Base-by-base conservation (phyloP, 2,329 filamentous ascomycete species). In the Bretziella fagacearum region DNA sequence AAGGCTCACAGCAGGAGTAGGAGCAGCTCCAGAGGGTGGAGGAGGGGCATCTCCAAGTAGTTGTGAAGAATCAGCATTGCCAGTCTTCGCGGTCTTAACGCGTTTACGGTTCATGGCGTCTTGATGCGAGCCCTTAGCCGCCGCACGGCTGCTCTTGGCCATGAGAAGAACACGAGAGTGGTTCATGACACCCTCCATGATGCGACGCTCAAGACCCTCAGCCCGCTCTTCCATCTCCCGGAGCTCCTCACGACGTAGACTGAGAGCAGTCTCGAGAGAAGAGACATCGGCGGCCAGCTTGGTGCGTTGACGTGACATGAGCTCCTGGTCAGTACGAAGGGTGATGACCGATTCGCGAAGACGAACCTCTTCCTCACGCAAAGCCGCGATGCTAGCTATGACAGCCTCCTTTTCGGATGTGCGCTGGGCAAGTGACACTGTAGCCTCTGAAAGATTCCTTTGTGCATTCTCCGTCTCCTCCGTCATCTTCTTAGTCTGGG, bases 121-220 rank as follows among this genome's bases (percentile, higher is more conserved):
- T 4, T 62, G 62, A 15, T 20, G 15, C 8, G 67, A 63, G 55
- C 59, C 68, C 66, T 69, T 69, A 49, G 62, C 59, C 41, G 68
- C 66, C 10, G 62, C 61, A 8, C 63, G 63, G 55, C 67, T 68
- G 54, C 61, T 65, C 64, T 84, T 80, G 54, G 77, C 69, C 67
- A 91, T 82, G 49, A 96, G 73, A n/a, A 95, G 70, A 22, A 89
- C 79, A 5, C 89, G 81, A 17, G 89, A 95, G 60, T 96, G 89
- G 56, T 96, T 87, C 65, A 98, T 93, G 52, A 96, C 84, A 22
- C 89, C 87, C 54, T 96, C 89, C 26, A 98, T 67, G 54, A 98
- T 94, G 22, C 91, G 79, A 45, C 87, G 82, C 64, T 98, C 91
- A 20, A 98, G 70, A 3, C 77, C 75, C 60, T 95, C 86, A 2